phyloP scores from a whole-genome alignment of 805 yeast species.

The Tetrapisispora fleetii region DNA sequence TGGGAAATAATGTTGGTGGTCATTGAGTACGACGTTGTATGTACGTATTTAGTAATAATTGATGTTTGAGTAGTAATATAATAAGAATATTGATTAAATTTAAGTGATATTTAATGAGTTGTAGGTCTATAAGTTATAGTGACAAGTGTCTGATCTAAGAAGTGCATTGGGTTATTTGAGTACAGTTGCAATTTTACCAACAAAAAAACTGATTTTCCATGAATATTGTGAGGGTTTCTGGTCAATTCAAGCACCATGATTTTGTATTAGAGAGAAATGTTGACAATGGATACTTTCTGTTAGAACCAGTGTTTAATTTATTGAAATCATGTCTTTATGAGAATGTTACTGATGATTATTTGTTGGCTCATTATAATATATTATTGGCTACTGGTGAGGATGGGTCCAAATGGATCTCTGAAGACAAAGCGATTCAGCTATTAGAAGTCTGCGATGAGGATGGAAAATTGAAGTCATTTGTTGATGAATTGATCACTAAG shows the following conservation, averaged over 20 bases:
- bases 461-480: background rate
- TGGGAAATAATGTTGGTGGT: background rate
- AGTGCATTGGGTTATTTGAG: too few species aligned
- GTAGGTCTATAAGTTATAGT: too few species aligned
- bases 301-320: conserved; percentile 8
- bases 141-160: too few species aligned
- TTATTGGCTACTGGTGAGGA: conserved; percentile 20
- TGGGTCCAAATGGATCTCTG: conserved; percentile 25
- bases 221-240: background rate
- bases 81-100: too few species aligned
- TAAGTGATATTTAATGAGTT: too few species aligned
- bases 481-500: background rate
- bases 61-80: background rate
- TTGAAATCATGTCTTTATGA: conserved; percentile 5
- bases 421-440: conserved; percentile 14
- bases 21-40: background rate
- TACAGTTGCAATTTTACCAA: too few species aligned
- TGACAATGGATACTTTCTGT: conserved; percentile 18
- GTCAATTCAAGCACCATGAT: background rate
- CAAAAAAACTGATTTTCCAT: background rate
- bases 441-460: conserved; percentile 1
- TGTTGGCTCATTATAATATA: conserved; percentile 20
- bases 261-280: conserved; percentile 10
- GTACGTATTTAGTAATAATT: background rate
- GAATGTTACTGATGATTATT: conserved; percentile 7